Evolutionary conservation across 768 basidiomycete species (phyloP), one percentile per base, ranked within the genome.

Genomic region (Tylopilus vinaceipallidus): DNA sequence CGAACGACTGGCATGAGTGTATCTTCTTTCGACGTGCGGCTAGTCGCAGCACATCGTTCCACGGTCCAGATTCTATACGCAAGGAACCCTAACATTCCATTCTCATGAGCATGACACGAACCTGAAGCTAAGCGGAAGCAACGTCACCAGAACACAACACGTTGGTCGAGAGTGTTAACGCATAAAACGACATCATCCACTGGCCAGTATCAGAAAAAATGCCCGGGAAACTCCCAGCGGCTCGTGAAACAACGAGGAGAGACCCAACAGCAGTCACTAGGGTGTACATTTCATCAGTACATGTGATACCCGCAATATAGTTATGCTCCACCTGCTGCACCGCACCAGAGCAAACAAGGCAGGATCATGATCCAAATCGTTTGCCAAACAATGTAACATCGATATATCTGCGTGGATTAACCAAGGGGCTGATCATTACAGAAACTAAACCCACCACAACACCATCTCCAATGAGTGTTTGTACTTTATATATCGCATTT

Each of bases 101-200:
- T n/a, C n/a, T n/a, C n/a, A n/a, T n/a, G 29, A 23, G 40, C 6
- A 40, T 10, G 4, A n/a, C 27, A 24, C 17, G 14, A 14, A 35
- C n/a, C 16, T 35, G 34, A n/a, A 14, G 17, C n/a, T 35, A 19
- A 8, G 5, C 34, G n/a, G n/a, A n/a, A 35, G 34, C 16, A 13
- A 20, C 17, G 39, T 33, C 35, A 48, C 47, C 47, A 22, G 47
- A 26, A 23, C 47, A 17, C 7, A 42, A 12, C 27, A 42, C 27
- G 40, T 42, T 42, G 27, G 40, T 42, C 17, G 40, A 11, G 32
- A 42, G 33, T 5, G 40, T 35, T 13, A 29, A 29, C 24, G 41
- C 12, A 34, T 29, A 48, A 34, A 48, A 48, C 10, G 17, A 22
- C 12, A 33, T 48, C 24, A 41, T 35, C 47, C 47, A 48, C 19